phyloP scores from a whole-genome alignment of 306 rosid species.

The Prinsepia uniflora region DNA sequence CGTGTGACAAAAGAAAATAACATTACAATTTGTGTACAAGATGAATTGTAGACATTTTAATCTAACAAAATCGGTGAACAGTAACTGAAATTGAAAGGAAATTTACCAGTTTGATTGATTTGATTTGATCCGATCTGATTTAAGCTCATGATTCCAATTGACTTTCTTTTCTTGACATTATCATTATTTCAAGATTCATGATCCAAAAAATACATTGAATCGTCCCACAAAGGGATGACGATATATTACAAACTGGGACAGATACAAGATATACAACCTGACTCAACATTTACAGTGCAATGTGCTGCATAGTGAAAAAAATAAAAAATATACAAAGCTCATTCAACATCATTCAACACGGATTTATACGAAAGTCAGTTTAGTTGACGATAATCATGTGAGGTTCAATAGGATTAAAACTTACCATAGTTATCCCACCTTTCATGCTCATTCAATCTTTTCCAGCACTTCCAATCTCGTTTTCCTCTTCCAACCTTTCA shows the following conservation, averaged over 20 bases:
- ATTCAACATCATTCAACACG: slow-evolving; percentile 24
- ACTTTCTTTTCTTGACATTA: background rate
- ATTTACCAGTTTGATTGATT: background rate
- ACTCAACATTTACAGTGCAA: slow-evolving; percentile 20
- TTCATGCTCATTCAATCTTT: slow-evolving; percentile 72
- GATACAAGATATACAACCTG: slow-evolving; percentile 29
- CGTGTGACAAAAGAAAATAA: too few species aligned
- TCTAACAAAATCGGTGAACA: too few species aligned
- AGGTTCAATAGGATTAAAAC: slow-evolving; percentile 25
- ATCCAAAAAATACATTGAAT: slow-evolving; percentile 41
- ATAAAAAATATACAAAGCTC: slow-evolving; percentile 42
- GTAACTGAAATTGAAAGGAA: background rate
- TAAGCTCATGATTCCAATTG: slow-evolving; percentile 4
- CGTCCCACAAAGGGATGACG: slow-evolving; percentile 30
- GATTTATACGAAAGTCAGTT: slow-evolving; percentile 14
- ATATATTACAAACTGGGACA: slow-evolving; percentile 34
- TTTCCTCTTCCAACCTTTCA: slow-evolving; percentile 99
- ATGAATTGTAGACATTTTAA: too few species aligned
- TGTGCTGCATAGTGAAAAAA: slow-evolving; percentile 16
- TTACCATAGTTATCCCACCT: slow-evolving; percentile 17
- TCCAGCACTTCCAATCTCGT: slow-evolving; percentile 81
- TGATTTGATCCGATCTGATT: slow-evolving; percentile 8
- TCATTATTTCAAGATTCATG: slow-evolving; percentile 14
- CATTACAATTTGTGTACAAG: too few species aligned
- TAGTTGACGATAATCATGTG: background rate